Base-by-base conservation (phyloP, 169 alveolate genomes). In the Eimeria mitis region DNA sequence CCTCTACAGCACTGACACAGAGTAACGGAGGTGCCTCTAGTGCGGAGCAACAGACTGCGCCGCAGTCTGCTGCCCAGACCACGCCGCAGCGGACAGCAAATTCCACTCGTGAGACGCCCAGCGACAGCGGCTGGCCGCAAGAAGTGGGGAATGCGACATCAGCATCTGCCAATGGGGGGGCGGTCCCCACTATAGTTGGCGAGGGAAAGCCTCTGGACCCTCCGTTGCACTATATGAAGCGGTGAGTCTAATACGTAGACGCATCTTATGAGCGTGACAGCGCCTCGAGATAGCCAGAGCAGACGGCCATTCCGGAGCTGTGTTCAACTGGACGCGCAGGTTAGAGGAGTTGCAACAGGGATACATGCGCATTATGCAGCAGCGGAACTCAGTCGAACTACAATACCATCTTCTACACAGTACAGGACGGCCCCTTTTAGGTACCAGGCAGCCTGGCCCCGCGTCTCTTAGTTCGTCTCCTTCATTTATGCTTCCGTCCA, bases 311-410 rank as follows among this genome's bases (percentile, higher is more conserved):
- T 42, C 3, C 16, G 34, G 52, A 11, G 56, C 25, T 21, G 40
- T 70, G 42, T 6, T 44, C 52, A 42, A 37, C 25, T 73, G 44
- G 11, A 11, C 49, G 52, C 25, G 52, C 83, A 94, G 96, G 94
- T 14, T 94, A 87, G 96, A 94, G 59, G 94, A 84, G 54, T 83
- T 94, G 87, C 96, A 84, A 76, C 96, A 75, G 21, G 94, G 89
- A n/a, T 94, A 94, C 88, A 85, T 73, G 81, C 94, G 59, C 16
- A 75, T 71, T 37, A 65, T 94, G 85, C 81, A 70, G 34, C 94
- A 88, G 49, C 94, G 94, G n/a, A 94, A 83, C 70, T 56, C 94
- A 3, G 96, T 94, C 34, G 92, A 81, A 70, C 90, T 81, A 34
- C 96, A 94, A 81, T 94, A 94, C 79, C 94, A 84, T 21, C 96